phyloP scores from a whole-genome alignment of 2,329 filamentous ascomycete species.

The Pseudogymnoascus sp. region DNA sequence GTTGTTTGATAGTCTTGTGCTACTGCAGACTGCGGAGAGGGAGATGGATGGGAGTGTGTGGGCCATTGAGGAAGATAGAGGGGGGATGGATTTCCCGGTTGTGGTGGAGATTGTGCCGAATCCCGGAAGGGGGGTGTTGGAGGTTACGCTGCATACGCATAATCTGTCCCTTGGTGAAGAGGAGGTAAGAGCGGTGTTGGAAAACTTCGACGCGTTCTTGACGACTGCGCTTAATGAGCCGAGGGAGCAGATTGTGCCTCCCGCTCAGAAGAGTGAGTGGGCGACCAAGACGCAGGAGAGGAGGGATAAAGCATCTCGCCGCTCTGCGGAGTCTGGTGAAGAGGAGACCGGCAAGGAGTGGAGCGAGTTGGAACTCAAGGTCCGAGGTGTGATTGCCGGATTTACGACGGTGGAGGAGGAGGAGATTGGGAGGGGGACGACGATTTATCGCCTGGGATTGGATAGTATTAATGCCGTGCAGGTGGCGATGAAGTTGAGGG shows the following conservation, averaged over 20 bases:
- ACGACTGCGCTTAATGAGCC: constrained; percentile 23
- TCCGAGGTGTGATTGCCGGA: constrained; percentile 36
- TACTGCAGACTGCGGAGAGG: constrained; percentile 62
- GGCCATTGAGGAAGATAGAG: constrained; percentile 48
- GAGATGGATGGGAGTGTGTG: constrained; percentile 49
- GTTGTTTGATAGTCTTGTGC: constrained; percentile 73
- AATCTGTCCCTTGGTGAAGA: constrained; percentile 30
- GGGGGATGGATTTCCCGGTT: constrained; percentile 67
- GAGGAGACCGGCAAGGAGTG: constrained; percentile 11
- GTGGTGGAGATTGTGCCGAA: constrained; percentile 67
- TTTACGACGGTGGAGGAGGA: constrained; percentile 46
- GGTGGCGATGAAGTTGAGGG: constrained; percentile 60
- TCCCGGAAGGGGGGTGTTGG: constrained; percentile 32
- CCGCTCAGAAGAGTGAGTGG: constrained; percentile 19
- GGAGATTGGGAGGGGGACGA: constrained; percentile 52
- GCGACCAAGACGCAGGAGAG: constrained; percentile 10
- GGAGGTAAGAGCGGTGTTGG: constrained; percentile 18
- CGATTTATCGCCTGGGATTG: constrained; percentile 80
- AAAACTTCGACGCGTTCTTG: constrained; percentile 21
- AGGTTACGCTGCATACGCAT: constrained; percentile 57
- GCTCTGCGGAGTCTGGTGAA: neutral
- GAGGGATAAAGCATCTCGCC: neutral
- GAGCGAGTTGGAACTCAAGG: constrained; percentile 32
- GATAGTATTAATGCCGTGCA: constrained; percentile 87
- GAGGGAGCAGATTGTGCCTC: constrained; percentile 22